Conservation (phyloP, 306 rosid species). For the Prunus kanzakura region DNA sequence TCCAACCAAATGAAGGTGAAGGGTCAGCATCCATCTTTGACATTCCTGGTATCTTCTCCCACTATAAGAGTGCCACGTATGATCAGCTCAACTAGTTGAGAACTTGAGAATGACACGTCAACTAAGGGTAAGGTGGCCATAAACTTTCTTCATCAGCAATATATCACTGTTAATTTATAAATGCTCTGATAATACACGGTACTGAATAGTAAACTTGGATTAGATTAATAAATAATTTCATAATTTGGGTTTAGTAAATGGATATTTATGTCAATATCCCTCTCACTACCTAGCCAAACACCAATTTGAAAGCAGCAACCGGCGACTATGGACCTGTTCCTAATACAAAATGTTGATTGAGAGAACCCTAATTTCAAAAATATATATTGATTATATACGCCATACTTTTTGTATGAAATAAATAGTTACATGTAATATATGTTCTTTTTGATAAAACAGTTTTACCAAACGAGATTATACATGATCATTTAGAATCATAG, state of each 20-base stretch:
- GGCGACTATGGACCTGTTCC: too few species aligned
- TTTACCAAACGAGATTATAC: background rate
- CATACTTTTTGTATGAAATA: background rate
- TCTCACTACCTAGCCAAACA: too few species aligned
- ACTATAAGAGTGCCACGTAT: slow-evolving; percentile 20
- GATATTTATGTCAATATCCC: too few species aligned
- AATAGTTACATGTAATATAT: background rate
- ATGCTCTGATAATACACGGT: too few species aligned
- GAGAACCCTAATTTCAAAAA: too few species aligned
- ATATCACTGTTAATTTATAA: background rate
- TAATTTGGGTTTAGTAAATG: too few species aligned
- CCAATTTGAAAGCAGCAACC: too few species aligned
- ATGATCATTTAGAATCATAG: background rate
- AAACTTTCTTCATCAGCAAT: background rate
- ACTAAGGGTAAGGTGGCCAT: slow-evolving; percentile 40
- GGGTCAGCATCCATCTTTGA: slow-evolving; percentile 37
- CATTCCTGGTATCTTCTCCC: slow-evolving; percentile 21
- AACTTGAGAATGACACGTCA: slow-evolving; percentile 42
- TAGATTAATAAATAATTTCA: too few species aligned
- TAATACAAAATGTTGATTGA: too few species aligned
- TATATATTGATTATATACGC: too few species aligned
- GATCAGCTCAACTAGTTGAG: slow-evolving; percentile 1
- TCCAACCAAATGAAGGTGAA: slow-evolving; percentile 39
- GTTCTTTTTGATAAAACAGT: background rate
- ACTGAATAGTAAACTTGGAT: too few species aligned